A percentile compares a stretch with the other conserved stretches of the same genome.
Evolutionary conservation across 768 basidiomycete species (phyloP).

Genomic region (Chlorophyllum brunneum): DNA sequence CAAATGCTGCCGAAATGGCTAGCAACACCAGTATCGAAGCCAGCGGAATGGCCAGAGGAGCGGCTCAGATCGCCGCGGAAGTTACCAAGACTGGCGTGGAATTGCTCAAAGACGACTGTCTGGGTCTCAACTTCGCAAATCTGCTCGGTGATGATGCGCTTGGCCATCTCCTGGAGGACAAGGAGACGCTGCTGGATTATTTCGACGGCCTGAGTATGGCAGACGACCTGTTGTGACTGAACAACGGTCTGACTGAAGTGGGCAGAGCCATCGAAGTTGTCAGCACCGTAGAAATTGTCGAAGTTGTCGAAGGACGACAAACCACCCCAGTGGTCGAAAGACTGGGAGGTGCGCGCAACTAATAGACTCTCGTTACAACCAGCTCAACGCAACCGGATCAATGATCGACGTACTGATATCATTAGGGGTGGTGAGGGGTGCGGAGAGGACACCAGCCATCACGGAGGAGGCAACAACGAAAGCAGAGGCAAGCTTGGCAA

Average conservation of each 20-base stretch:
- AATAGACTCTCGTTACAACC: not conserved
- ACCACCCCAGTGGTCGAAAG: conserved; percentile 35
- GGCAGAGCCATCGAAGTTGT: conserved; percentile 30
- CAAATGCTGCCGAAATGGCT: conserved; percentile 25
- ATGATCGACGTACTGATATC: not conserved
- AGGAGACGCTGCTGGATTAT: conserved; percentile 37
- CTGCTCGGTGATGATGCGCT: conserved; percentile 31
- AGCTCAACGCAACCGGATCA: not conserved
- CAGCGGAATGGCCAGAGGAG: conserved; percentile 24
- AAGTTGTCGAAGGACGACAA: conserved; percentile 27
- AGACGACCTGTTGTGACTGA: conserved; percentile 23
- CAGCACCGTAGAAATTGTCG: conserved; percentile 35
- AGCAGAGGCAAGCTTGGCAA: conserved; percentile 6
- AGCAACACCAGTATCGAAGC: conserved; percentile 30
- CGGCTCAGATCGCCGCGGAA: conserved; percentile 29
- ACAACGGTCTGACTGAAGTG: conserved; percentile 26
- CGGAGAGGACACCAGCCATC: conserved; percentile 6
- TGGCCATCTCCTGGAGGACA: conserved; percentile 36
- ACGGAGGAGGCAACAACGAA: conserved; percentile 2
- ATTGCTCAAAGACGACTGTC: conserved; percentile 32
- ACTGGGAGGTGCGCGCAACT: conserved; percentile 13
- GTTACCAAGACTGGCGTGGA: conserved; percentile 23
- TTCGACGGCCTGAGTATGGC: conserved; percentile 31
- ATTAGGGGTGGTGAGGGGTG: conserved; percentile 2
- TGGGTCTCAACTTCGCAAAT: conserved; percentile 35